Conservation (phyloP, 2,329 filamentous ascomycete species). For the Chrysoporthe deuterocubensis region DNA sequence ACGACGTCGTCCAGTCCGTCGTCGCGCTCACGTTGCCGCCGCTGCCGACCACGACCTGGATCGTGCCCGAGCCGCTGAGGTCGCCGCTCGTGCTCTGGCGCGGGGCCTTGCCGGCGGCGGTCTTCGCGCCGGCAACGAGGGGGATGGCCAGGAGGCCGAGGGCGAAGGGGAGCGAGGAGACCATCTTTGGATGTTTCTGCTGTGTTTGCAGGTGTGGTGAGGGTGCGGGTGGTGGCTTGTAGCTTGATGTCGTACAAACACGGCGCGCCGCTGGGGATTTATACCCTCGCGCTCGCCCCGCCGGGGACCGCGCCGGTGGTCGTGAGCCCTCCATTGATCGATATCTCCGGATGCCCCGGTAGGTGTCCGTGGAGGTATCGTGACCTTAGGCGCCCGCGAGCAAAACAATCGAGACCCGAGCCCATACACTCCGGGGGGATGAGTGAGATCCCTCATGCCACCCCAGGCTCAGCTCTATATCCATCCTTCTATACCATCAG, state of each 20-base stretch:
- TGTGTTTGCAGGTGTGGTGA: no score
- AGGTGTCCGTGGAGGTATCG: not conserved
- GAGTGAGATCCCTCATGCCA: not conserved
- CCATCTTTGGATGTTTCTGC: constrained; percentile 13
- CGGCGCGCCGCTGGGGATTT: not conserved
- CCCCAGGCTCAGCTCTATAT: no score
- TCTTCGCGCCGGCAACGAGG: not conserved
- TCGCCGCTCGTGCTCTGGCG: constrained; percentile 1
- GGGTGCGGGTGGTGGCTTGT: not conserved
- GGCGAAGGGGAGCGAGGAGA: constrained; percentile 4
- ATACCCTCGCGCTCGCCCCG: not conserved
- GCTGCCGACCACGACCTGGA: constrained; percentile 20
- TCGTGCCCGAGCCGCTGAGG: constrained; percentile 13
- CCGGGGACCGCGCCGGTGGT: not conserved
- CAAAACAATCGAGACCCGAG: not conserved
- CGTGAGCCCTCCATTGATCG: not conserved
- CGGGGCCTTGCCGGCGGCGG: not conserved
- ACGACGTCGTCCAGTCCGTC: constrained; percentile 10
- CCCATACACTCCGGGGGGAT: not conserved
- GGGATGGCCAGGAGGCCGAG: constrained; percentile 6
- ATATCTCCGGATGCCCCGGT: not conserved
- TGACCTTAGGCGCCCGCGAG: not conserved
- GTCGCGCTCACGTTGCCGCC: constrained; percentile 13
- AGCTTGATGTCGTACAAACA: no score
- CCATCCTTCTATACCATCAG: not conserved